Evolutionary conservation across 148 eudicot species (phyloP).

Genomic region (Tetragonia tetragonoides): DNA sequence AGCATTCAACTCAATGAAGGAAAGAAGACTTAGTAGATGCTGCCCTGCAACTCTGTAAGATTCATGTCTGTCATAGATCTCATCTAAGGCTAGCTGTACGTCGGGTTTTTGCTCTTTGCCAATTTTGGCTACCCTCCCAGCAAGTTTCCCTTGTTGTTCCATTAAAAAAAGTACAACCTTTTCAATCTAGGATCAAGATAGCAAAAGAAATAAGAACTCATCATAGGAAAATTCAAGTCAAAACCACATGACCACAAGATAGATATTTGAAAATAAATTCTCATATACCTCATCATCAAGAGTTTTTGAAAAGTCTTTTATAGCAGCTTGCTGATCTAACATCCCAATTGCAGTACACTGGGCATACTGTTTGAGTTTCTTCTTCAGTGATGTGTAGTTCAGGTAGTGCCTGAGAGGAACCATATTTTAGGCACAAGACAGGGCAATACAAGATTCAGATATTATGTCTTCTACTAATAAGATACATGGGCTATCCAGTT

Average conservation of each 20-base stretch:
- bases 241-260: neutral
- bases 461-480: too few relatives aligned
- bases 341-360: slow-evolving; percentile 36
- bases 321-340: slow-evolving; percentile 38
- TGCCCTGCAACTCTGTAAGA: slow-evolving; percentile 44
- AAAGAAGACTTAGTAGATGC: slow-evolving; percentile 46
- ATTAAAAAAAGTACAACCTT: slow-evolving; percentile 66
- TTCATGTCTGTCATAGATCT: slow-evolving; percentile 32
- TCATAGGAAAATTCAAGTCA: neutral
- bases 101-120: slow-evolving; percentile 44
- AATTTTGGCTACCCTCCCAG: slow-evolving; percentile 57
- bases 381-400: slow-evolving; percentile 56
- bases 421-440: too few relatives aligned
- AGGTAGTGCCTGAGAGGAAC: slow-evolving; percentile 39
- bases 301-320: slow-evolving; percentile 61
- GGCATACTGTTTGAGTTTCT: slow-evolving; percentile 44
- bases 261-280: neutral
- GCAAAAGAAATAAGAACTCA: neutral
- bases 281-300: slow-evolving; percentile 43
- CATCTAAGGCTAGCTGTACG: slow-evolving; percentile 24
- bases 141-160: slow-evolving; percentile 82
- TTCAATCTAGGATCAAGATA: slow-evolving; percentile 48
- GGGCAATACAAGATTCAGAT: too few relatives aligned
- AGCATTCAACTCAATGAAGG: slow-evolving; percentile 52
- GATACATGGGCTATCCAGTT: too few relatives aligned